Evolutionary conservation across 2,329 filamentous ascomycete genomes (phyloP), one percentile per base, ranked within the genome.

Genomic region (Aspergillus transmontanensis): DNA sequence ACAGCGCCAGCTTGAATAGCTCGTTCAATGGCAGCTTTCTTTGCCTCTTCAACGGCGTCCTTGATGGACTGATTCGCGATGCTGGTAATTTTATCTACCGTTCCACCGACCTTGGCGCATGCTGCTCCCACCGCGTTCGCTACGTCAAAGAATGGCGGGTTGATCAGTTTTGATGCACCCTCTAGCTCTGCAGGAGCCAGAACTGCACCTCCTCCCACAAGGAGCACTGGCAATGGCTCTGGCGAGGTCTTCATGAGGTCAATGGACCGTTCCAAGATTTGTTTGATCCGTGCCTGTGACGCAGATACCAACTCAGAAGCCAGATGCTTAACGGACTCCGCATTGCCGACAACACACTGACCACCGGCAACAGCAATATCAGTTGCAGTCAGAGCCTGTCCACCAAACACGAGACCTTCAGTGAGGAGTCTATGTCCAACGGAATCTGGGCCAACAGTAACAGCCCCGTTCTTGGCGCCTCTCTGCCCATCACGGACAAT

Each of bases 71-170:
- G 21, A 11, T 26, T 26, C 9, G 45, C 21, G 45, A 46, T 46
- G 21, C 45, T 46, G 12, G 23, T 28, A 6, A 50, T 50, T 6
- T 21, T 46, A 14, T 50, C 46, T 7, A 28, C 46, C 1, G 16
- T 50, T 28, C 23, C 23, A 62, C 84, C 87, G 2, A 89, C 86
- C 45, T 85, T 78, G 1, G 87, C 86, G 62, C 86, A 87, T 0
- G 87, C 87, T 10, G 87, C 87, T 1, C 87, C 87, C 11, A 90
- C 87, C 0, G 87, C 87, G 69, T 90, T 90, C 10, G 88, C 87
- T 1, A 89, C 85, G 3, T 82, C 83, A 34, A n/a, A 34, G 30
- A 34, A 34, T 2, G 50, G 50, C 6, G 50, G 50, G 7, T n/a
- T 53, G 30, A 34, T 34, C 1, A 34, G 14, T 32, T 34, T 21